Conservation (phyloP, 169 alveolate species). For the Eimeria falciformis region DNA sequence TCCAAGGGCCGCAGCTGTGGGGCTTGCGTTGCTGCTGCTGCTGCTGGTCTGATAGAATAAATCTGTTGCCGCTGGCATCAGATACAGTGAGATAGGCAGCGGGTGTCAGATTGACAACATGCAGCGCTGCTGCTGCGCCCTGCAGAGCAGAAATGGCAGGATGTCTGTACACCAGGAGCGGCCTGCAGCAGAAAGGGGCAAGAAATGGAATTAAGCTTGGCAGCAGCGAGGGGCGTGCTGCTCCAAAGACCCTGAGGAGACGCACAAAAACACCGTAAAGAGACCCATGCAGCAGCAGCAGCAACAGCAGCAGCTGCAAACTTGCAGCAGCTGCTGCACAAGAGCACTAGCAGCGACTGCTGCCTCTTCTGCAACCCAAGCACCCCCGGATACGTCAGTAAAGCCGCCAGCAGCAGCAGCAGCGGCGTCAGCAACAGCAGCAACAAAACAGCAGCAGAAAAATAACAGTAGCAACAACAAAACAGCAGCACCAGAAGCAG, state of each 20-base stretch:
- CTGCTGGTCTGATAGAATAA: slow-evolving; percentile 15
- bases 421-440: not conserved
- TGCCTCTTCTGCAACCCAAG: not conserved
- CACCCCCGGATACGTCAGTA: not conserved
- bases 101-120: not conserved
- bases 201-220: not conserved
- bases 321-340: slow-evolving; percentile 25
- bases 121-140: slow-evolving; percentile 57
- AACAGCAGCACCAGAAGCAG: slow-evolving; percentile 28
- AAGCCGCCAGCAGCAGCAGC: not conserved
- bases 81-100: not conserved
- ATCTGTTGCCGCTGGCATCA: not conserved
- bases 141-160: slow-evolving; percentile 28
- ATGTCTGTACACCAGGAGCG: not conserved
- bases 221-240: not conserved
- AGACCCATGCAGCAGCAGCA: no score
- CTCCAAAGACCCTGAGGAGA: slow-evolving; percentile 17
- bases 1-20: slow-evolving; percentile 43
- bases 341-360: slow-evolving; percentile 17
- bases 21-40: slow-evolving; percentile 24
- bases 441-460: not conserved
- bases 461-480: not conserved
- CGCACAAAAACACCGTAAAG: not conserved
- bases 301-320: slow-evolving; percentile 24
- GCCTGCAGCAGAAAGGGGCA: slow-evolving; percentile 33